These are phyloP conservation scores for Debaryomycetaceae sp. DNA, from an alignment of 1,139 yeast species.

Conservation along the genomic window DNA sequence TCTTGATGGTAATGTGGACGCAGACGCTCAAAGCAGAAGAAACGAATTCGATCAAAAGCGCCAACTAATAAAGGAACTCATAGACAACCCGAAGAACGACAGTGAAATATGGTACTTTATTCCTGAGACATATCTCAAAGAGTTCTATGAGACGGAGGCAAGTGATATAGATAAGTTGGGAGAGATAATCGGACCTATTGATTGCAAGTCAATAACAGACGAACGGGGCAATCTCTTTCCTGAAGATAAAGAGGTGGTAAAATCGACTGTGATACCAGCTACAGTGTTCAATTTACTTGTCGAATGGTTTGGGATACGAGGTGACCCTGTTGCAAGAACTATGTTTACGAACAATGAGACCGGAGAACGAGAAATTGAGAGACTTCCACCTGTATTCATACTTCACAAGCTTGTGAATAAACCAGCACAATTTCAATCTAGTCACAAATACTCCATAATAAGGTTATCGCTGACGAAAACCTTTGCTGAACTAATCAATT, in stretches of 20 bases:
- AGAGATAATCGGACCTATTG: constrained; percentile 29
- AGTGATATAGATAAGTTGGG: constrained; percentile 24
- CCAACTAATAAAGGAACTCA: constrained; percentile 19
- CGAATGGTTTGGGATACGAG: constrained; percentile 54
- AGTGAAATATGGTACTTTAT: constrained; percentile 40
- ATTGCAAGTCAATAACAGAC: constrained; percentile 29
- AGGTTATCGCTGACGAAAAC: constrained; percentile 31
- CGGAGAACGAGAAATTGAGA: constrained; percentile 47
- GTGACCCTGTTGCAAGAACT: constrained; percentile 46
- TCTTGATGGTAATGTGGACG: neutral
- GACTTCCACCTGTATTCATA: constrained; percentile 47
- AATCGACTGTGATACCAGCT: constrained; percentile 33
- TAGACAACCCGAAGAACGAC: constrained; percentile 20
- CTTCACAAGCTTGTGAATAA: constrained; percentile 47
- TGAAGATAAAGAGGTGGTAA: constrained; percentile 28
- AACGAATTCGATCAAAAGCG: constrained; percentile 17
- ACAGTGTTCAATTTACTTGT: constrained; percentile 40
- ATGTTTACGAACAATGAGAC: constrained; percentile 35
- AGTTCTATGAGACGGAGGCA: constrained; percentile 24
- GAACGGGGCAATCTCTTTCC: constrained; percentile 28
- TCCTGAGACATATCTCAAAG: constrained; percentile 27
- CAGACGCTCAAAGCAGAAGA: neutral
- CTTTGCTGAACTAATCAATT: constrained; percentile 30
- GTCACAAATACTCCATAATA: constrained; percentile 14
- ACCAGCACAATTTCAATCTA: constrained; percentile 8